Percentiles rank a stretch among this genome's conserved stretches.
phyloP scores from a whole-genome alignment of 2,329 filamentous ascomycete species.

The Fusarium sp. region DNA sequence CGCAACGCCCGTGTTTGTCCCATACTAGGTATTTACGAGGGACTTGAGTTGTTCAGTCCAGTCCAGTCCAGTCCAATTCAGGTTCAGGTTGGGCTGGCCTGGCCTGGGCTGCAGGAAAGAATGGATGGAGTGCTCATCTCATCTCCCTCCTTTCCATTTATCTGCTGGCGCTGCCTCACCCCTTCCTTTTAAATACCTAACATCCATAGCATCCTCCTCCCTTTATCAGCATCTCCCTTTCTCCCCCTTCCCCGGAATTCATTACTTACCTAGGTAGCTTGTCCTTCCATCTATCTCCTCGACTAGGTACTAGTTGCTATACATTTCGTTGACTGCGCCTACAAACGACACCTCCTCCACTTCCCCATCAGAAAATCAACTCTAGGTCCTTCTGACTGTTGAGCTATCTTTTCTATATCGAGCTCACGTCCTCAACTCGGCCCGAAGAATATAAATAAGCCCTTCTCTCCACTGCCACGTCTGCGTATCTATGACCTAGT shows the following conservation, averaged over 20 bases:
- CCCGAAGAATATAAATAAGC: constrained; percentile 9
- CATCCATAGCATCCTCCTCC: constrained; percentile 20
- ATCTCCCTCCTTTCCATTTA: constrained; percentile 25
- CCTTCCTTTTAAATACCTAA: constrained; percentile 37
- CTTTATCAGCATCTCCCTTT: constrained; percentile 28
- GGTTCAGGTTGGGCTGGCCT: constrained; percentile 18
- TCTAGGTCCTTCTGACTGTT: background rate
- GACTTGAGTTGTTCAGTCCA: constrained; percentile 19
- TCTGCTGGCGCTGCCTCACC: background rate
- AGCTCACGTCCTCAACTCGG: constrained; percentile 13
- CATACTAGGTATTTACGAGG: constrained; percentile 19
- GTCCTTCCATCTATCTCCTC: constrained; percentile 12
- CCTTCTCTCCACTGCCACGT: constrained; percentile 20
- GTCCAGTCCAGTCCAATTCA: constrained; percentile 1
- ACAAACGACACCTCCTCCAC: background rate
- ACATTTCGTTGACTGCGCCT: background rate
- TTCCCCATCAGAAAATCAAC: background rate
- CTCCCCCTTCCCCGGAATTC: constrained; percentile 30
- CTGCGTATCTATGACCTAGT: constrained; percentile 11
- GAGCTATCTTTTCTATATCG: background rate
- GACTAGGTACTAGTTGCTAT: background rate
- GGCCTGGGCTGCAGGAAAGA: constrained; percentile 17
- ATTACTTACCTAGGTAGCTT: constrained; percentile 3
- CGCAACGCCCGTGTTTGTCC: constrained; percentile 39
- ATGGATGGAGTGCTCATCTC: constrained; percentile 27